Conservation (phyloP, 106 monocot species). For the Allium fistulosum region DNA sequence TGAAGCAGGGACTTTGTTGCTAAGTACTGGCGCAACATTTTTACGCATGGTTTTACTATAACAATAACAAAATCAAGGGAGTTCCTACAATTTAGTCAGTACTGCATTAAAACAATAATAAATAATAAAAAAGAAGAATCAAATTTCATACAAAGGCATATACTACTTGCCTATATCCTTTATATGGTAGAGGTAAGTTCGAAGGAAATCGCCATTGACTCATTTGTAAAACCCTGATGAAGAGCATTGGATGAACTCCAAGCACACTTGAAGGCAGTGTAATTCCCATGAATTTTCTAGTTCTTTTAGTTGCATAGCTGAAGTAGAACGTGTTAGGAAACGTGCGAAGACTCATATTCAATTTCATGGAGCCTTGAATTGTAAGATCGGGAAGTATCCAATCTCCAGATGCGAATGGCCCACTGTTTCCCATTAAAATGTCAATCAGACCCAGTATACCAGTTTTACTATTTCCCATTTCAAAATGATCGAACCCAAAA, state of each 20-base stretch:
- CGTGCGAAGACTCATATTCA: slow-evolving; percentile 47
- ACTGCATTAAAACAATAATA: too few species aligned
- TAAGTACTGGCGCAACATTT: too few species aligned
- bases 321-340: slow-evolving; percentile 94
- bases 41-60: too few species aligned
- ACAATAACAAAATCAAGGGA: too few species aligned
- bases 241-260: slow-evolving; percentile 86
- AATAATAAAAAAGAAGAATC: too few species aligned
- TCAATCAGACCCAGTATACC: slow-evolving; percentile 63
- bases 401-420: slow-evolving; percentile 81
- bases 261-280: slow-evolving; percentile 71
- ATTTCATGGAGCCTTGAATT: slow-evolving; percentile 63
- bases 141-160: too few species aligned
- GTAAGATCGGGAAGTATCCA: slow-evolving; percentile 98
- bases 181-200: slow-evolving; percentile 58
- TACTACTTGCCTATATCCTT: slow-evolving; percentile 72
- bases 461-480: slow-evolving; percentile 47
- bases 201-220: slow-evolving; percentile 59
- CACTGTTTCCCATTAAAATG: slow-evolving; percentile 47
- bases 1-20: too few species aligned
- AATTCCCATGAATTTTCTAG: slow-evolving; percentile 65
- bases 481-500: slow-evolving; percentile 92
- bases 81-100: too few species aligned
- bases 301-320: slow-evolving; percentile 88
- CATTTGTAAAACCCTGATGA: slow-evolving; percentile 85